A percentile compares a stretch with the other conserved stretches of the same genome.
These are phyloP conservation scores for Acer negundo DNA, from an alignment of 345 rosid species.

Conservation along the genomic window DNA sequence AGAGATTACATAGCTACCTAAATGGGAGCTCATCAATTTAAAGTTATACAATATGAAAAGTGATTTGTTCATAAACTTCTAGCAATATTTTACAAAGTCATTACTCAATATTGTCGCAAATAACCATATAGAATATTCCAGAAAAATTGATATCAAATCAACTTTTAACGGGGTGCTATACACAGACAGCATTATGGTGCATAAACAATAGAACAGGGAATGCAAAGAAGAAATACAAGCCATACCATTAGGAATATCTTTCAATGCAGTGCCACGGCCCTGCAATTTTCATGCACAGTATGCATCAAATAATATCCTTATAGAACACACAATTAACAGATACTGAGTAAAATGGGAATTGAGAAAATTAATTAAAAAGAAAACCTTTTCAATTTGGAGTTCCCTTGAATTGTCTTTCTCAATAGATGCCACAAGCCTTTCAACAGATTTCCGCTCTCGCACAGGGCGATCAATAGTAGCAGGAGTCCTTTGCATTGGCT, in stretches of 20 bases:
- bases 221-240: conserved; percentile 1
- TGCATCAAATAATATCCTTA: conserved; percentile 17
- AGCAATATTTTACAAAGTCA: neutral
- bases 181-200: neutral
- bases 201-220: neutral
- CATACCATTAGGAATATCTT: conserved; percentile 94
- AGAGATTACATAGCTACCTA: neutral
- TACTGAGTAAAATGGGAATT: neutral
- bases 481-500: conserved; percentile 65
- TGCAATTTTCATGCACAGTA: conserved; percentile 45
- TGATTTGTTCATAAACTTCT: neutral
- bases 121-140: conserved; percentile 1
- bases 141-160: neutral
- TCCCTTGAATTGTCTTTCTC: conserved; percentile 75
- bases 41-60: neutral
- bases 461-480: conserved; percentile 69
- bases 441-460: conserved; percentile 91
- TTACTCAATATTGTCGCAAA: neutral
- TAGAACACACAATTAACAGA: conserved; percentile 7
- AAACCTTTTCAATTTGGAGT: conserved; percentile 77
- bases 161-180: no score
- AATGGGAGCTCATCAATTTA: neutral
- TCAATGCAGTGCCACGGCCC: conserved; percentile 87
- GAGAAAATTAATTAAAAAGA: conserved; percentile 6
- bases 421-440: conserved; percentile 81